Base-by-base conservation (phyloP, 1,284 basidiomycete genomes). In the Moesziomyces sp. region DNA sequence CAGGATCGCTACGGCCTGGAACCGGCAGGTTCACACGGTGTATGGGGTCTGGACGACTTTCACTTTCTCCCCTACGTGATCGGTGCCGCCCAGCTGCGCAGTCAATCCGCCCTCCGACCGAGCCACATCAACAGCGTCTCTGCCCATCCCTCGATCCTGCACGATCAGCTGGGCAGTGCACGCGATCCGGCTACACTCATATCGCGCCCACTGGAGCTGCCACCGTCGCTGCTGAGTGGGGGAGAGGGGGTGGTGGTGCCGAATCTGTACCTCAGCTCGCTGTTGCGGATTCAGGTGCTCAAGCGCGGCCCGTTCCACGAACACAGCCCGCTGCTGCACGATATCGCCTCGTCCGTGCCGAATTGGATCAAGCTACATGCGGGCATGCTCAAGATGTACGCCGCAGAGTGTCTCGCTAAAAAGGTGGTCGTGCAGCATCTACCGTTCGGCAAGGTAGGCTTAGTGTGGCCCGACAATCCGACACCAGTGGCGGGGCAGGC, bases 401-500 rank as follows among this genome's bases (percentile, higher is more conserved):
- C 92, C 88, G 94, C 91, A 16, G 96, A 99, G 85, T 94, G 97
- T n/a, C 86, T 97, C 30, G 90, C 91, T 11, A 98, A 98, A 85
- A 88, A 91, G n/a, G 95, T 97, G 14, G 96, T 98, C 4, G 94
- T 98, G 14, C 96, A 99, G 85, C 95, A 97, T 80, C 88, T 98
- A 46, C 91, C 91, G 34, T 88, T 98, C 26, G 95, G 94, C 11
- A 81, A 79, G 44, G 69, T 73, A 1, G 82, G 78, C 4, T 81
- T 45, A 23, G 59, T 60, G 14, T 74, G 66, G 66, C 3, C 19
- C 3, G 57, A 71, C 18, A 23, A 14, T 3, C 45, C 56, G n/a
- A 16, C 23, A 1, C 21, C 21, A 18, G 43, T 24, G 14, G 51
- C 9, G 8, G 42, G 9, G 35, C n/a, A 16, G n/a, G 10, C 21